phyloP scores from a whole-genome alignment of 192 early-diverging fungal species.

The Rhizophagus clarus region DNA sequence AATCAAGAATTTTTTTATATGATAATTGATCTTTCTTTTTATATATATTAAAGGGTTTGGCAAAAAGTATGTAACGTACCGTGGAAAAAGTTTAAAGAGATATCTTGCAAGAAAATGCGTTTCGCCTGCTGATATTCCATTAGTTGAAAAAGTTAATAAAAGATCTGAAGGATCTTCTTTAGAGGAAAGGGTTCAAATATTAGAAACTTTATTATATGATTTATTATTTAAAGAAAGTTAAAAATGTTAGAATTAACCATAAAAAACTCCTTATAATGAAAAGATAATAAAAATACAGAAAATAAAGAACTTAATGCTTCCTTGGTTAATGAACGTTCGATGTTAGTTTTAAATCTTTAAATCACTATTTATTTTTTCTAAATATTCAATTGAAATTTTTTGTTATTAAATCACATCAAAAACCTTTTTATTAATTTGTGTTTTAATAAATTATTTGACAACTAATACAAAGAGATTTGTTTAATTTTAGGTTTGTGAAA shows the following conservation, averaged over 20 bases:
- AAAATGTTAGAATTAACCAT: background rate
- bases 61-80: background rate
- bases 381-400: too few relatives aligned
- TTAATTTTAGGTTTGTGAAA: too few relatives aligned
- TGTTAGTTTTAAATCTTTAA: too few relatives aligned
- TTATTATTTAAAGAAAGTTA: background rate
- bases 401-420: too few relatives aligned
- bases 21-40: background rate
- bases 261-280: background rate
- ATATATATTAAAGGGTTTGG: background rate
- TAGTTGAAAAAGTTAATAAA: background rate
- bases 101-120: background rate
- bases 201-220: background rate
- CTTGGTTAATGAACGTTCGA: too few relatives aligned
- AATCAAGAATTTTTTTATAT: too few relatives aligned
- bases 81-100: background rate
- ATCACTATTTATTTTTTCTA: too few relatives aligned
- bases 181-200: background rate
- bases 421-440: too few relatives aligned
- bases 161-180: background rate
- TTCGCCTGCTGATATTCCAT: background rate
- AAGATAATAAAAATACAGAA: background rate
- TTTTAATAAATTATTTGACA: too few relatives aligned
- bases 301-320: too few relatives aligned
- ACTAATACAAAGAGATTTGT: too few relatives aligned